Conservation (phyloP, 176 grass and related monocot genomes). For the Carex littledalei region DNA sequence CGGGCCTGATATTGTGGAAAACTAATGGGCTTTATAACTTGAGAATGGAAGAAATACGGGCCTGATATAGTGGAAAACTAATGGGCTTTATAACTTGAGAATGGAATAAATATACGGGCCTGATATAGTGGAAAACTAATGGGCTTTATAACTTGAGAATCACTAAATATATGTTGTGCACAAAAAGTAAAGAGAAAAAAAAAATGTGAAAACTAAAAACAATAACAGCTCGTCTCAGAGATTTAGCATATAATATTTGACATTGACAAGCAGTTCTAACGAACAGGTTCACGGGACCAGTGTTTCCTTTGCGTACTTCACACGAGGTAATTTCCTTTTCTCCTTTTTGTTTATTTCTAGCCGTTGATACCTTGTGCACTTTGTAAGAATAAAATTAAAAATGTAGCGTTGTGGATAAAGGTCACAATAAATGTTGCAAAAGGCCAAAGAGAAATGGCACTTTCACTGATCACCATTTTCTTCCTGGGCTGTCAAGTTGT, state of each 20-base stretch:
- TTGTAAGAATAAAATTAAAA: not conserved
- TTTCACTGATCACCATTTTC: not conserved
- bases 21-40: not conserved
- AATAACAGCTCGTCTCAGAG: not conserved
- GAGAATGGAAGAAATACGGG: not conserved
- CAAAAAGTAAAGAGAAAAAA: not conserved
- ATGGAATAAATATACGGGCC: not conserved
- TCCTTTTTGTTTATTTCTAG: not conserved
- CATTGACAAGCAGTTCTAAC: not conserved
- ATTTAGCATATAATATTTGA: not conserved
- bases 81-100: not conserved
- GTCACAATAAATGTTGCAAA: not conserved
- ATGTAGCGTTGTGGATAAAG: not conserved
- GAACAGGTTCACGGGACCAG: not conserved
- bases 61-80: not conserved
- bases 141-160: not conserved
- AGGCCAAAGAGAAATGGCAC: not conserved
- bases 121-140: not conserved
- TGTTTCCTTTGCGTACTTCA: not conserved
- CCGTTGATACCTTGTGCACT: constrained; percentile 4
- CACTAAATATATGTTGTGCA: too few species aligned
- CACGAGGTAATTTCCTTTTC: not conserved
- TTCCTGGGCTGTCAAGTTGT: not conserved
- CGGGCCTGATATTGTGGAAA: not conserved
- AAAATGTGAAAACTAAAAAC: not conserved